Evolutionary conservation across 2,329 filamentous ascomycete genomes (phyloP), one percentile per base, ranked within the genome.

Genomic region (Thielaviopsis punctulata): DNA sequence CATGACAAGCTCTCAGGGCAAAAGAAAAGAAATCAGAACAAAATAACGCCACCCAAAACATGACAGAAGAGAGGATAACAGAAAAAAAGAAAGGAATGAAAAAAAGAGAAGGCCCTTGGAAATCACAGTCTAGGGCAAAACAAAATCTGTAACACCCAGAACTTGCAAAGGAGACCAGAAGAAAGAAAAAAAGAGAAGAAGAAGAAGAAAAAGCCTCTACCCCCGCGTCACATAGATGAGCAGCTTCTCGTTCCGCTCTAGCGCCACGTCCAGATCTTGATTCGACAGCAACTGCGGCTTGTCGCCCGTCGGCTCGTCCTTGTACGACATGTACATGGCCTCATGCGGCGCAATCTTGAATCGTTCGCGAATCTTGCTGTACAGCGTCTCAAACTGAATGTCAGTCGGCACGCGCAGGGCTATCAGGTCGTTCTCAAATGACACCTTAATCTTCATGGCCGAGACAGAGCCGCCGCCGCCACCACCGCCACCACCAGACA

Each of bases 361-460:
- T 45, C 92, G 77, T 59, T 95, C 87, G 48, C 79, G 76, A 55
- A 96, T 80, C 67, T 92, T 94, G 58, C 88, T 82, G 59, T 83
- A 82, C 8, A 98, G 73, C 56, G 87, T 83, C 51, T 77, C 72
- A 65, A 82, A 92, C 51, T 76, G 76, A 60, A 93, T 87, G 52
- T 93, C 84, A 1, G 76, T 76, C 0, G 90, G 84, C 52, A 96
- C 86, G 30, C 89, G 82, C 60, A 98, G 88, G 45, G 92, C 85
- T 58, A 95, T 90, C 53, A 93, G 79, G 59, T 95, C 90, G 56
- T 89, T 84, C 58, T 90, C 85, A 69, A 87, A 95, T 69, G 86
- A 92, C 51, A 95, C 83, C 69, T 96, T 96, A 64, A 96, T 85
- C 66, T 95, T 96, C 70, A 95, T 82, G 3, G 79, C 75, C 7